Conservation (phyloP, 1,139 yeast genomes). For the Tardiomyces depauwii region DNA sequence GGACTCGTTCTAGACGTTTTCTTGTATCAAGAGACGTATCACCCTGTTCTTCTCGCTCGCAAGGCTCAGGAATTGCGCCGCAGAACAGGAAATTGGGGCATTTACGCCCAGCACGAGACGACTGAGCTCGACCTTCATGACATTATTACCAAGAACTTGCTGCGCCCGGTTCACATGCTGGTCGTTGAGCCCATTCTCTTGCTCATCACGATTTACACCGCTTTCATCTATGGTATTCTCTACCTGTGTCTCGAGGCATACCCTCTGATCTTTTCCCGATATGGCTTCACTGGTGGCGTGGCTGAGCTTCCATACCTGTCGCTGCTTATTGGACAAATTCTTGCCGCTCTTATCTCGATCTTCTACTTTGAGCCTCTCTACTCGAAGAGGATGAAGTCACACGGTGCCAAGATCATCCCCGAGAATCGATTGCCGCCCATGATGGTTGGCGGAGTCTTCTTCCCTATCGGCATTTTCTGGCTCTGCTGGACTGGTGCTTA, state of each 20-base stretch:
- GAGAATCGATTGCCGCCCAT: slow-evolving; percentile 46
- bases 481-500: slow-evolving; percentile 45
- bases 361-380: slow-evolving; percentile 17
- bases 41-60: slow-evolving; percentile 43
- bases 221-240: slow-evolving; percentile 46
- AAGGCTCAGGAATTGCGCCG: slow-evolving; percentile 55
- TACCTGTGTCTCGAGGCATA: slow-evolving; percentile 49
- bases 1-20: slow-evolving; percentile 30
- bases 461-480: slow-evolving; percentile 55
- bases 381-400: slow-evolving; percentile 19
- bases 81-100: slow-evolving; percentile 34
- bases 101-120: slow-evolving; percentile 10
- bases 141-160: slow-evolving; percentile 16
- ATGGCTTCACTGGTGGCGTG: slow-evolving; percentile 26
- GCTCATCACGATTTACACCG: slow-evolving; percentile 49
- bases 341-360: slow-evolving; percentile 26
- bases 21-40: slow-evolving; percentile 54
- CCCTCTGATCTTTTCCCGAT: slow-evolving; percentile 41
- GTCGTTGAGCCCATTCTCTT: slow-evolving; percentile 45
- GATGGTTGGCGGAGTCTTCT: slow-evolving; percentile 31
- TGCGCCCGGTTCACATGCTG: slow-evolving; percentile 38
- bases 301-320: slow-evolving; percentile 40
- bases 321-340: slow-evolving; percentile 34
- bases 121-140: slow-evolving; percentile 3
- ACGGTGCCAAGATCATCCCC: slow-evolving; percentile 38